phyloP scores from a whole-genome alignment of 202 grass and related monocot genomes.

The Elaeis oleifera region DNA sequence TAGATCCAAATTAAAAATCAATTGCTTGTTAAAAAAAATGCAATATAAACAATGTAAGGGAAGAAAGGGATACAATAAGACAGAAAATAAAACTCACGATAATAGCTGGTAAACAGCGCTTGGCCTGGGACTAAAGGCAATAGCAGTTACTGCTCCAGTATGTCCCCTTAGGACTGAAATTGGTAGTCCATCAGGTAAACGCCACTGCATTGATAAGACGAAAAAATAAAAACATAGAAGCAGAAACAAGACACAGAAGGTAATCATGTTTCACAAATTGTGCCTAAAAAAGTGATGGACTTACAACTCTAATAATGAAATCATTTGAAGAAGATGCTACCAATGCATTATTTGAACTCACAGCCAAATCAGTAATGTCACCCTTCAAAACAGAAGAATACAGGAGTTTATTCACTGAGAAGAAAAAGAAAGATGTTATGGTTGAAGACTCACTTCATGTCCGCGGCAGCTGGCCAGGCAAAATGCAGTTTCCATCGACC shows the following conservation, averaged over 20 bases:
- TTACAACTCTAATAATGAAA: constrained; percentile 96
- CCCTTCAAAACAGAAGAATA: constrained; percentile 52
- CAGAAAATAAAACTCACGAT: constrained; percentile 52
- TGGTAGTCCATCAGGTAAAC: constrained; percentile 86
- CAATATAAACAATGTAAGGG: background rate
- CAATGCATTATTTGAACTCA: constrained; percentile 94
- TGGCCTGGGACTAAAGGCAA: constrained; percentile 94
- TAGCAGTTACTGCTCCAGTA: constrained; percentile 76
- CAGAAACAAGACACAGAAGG: constrained; percentile 3
- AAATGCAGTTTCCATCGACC: constrained; percentile 96
- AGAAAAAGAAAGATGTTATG: constrained; percentile 17
- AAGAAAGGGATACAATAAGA: constrained; percentile 6
- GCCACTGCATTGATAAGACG: constrained; percentile 67
- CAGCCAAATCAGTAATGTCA: constrained; percentile 95
- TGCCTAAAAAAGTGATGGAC: constrained; percentile 24
- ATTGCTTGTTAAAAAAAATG: background rate
- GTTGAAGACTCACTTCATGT: constrained; percentile 71
- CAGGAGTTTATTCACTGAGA: constrained; percentile 17
- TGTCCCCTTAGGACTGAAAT: constrained; percentile 93
- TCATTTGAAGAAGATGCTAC: constrained; percentile 98
- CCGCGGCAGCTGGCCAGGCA: constrained; percentile 89
- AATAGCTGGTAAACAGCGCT: constrained; percentile 84
- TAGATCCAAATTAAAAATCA: background rate
- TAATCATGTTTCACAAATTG: background rate
- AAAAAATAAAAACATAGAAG: constrained; percentile 20